phyloP scores from a whole-genome alignment of 2,329 filamentous ascomycete genomes.

The Nemania sp. region DNA sequence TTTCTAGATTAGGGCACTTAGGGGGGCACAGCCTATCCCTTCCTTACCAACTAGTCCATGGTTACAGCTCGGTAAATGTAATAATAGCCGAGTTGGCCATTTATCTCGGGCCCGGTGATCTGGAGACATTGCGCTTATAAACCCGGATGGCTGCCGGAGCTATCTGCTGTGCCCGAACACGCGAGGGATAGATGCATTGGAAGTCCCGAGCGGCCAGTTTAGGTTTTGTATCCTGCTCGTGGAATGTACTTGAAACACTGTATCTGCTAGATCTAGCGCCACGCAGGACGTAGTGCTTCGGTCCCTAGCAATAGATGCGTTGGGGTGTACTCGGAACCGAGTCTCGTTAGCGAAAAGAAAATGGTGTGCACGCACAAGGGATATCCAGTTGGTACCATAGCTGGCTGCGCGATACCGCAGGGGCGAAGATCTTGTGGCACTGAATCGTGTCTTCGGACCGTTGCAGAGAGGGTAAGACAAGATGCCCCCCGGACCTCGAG shows the following conservation, averaged over 20 bases:
- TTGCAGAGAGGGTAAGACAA: slow-evolving; percentile 15
- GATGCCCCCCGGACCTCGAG: slow-evolving; percentile 37
- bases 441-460: background rate
- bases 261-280: background rate
- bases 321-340: slow-evolving; percentile 11
- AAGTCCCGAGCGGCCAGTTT: background rate
- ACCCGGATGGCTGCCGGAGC: background rate
- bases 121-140: slow-evolving; percentile 3
- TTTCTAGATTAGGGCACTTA: background rate
- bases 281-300: background rate
- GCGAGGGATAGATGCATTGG: background rate
- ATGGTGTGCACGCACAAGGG: background rate
- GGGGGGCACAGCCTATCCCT: background rate
- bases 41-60: background rate
- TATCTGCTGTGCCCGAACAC: slow-evolving; percentile 7
- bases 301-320: background rate
- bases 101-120: background rate
- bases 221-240: slow-evolving; percentile 1
- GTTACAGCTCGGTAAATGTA: background rate
- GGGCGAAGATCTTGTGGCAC: background rate
- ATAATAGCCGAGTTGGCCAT: slow-evolving; percentile 3
- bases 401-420: background rate
- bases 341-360: slow-evolving; percentile 1
- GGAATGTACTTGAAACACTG: slow-evolving; percentile 18
- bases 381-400: background rate